Evolutionary conservation across 1,284 basidiomycete species (phyloP).

Genomic region (Athelia sp.): DNA sequence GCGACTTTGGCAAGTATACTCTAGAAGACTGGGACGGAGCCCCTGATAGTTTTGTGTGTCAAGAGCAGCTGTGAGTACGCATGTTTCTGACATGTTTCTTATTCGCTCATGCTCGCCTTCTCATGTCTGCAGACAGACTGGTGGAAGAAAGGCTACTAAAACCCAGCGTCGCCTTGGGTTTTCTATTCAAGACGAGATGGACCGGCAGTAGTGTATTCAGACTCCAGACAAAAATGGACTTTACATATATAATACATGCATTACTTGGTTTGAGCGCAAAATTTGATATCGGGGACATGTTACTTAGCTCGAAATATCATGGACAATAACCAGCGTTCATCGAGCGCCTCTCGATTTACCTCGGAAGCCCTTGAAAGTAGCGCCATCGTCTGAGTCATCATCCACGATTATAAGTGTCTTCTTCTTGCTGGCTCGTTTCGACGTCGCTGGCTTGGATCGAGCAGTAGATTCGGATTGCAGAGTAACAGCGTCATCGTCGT

Average conservation of each 20-base stretch:
- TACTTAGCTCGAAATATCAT: too few species aligned
- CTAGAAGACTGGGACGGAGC: slow-evolving; percentile 92
- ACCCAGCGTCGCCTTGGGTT: slow-evolving; percentile 85
- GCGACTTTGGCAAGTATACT: slow-evolving; percentile 63
- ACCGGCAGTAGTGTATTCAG: slow-evolving; percentile 19
- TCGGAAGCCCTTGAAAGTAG: slow-evolving; percentile 61
- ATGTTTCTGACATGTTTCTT: slow-evolving; percentile 3
- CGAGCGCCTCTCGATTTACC: slow-evolving; percentile 23
- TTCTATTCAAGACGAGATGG: slow-evolving; percentile 73
- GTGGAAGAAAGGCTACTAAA: slow-evolving; percentile 88
- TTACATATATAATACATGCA: not conserved
- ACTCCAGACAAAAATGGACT: not conserved
- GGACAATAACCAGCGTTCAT: not conserved
- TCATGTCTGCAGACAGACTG: slow-evolving; percentile 65
- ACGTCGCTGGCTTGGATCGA: slow-evolving; percentile 11
- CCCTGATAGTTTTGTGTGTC: slow-evolving; percentile 93
- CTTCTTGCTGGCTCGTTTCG: slow-evolving; percentile 24
- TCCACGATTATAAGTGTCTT: slow-evolving; percentile 40
- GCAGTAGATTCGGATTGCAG: slow-evolving; percentile 22
- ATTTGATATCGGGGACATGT: too few species aligned
- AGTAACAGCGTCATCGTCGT: slow-evolving; percentile 22
- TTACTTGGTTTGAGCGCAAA: not conserved
- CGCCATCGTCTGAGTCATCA: slow-evolving; percentile 68
- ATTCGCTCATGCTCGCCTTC: slow-evolving; percentile 7
- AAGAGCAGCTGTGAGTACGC: slow-evolving; percentile 74